Evolutionary conservation across 495 filamentous ascomycete species (phyloP), one percentile per base, ranked within the genome.

Genomic region (Jackrogersella multiformis): DNA sequence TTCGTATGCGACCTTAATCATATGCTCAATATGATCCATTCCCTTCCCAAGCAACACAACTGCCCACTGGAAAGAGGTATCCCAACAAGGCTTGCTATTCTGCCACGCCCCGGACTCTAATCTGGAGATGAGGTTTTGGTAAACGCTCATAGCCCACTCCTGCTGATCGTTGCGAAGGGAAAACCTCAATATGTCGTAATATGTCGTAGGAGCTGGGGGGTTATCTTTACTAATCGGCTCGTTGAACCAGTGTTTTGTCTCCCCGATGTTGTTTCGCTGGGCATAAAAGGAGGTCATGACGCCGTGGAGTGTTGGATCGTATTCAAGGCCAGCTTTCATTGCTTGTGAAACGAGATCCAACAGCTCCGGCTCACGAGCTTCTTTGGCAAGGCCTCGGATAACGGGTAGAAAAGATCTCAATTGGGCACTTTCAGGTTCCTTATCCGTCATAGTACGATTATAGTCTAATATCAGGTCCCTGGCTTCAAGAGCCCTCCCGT

Each of bases 11-110:
- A 89, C 80, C 4, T 82, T 66, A 56, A 94, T 81, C 82, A 92
- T 90, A 45, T 84, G 80, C 52, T 87, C 86, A 28, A 96, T 81
- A 44, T 89, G 87, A 65, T 90, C 86, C 4, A 90, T 86, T 9
- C 87, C 86, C 71, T 86, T 89, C 7, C 88, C 89, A 62, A 89
- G 85, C 34, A 77, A 74, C 10, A 88, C 82, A 10, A 89, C 89
- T 23, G 91, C 87, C 90, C 91, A 96, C 46, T 90, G 85, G 39
- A 97, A 82, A 5, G 89, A 78, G 28, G 89, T 81, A 66, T 93
- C 87, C 85, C 90, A 90, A n/a, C 71, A 75, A 21, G 82, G 77
- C 35, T 89, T 84, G 24, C 61, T 32, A 16, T 24, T 51, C 35
- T 52, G 20, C 34, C 63, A 64, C 4, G 53, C 8, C 10, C 63